Evolutionary conservation across 495 filamentous ascomycete species (phyloP), one percentile per base, ranked within the genome.

Genomic region (Annulohypoxylon maeteangense): DNA sequence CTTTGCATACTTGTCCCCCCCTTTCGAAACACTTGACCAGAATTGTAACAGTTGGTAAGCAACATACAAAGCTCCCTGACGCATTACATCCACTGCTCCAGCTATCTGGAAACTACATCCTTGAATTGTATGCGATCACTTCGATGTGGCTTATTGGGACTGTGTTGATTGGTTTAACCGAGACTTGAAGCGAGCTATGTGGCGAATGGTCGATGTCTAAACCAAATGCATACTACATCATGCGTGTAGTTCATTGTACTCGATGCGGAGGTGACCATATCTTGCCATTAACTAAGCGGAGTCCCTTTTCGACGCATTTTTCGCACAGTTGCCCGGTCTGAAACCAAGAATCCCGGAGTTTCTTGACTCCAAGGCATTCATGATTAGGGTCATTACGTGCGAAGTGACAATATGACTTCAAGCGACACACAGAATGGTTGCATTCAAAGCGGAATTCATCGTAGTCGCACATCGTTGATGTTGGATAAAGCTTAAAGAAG

Each of bases 371-470:
- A 66, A 83, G 85, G 72, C 90, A 92, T 59, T 85, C 77, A 72
- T 92, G 89, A 50, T 84, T 78, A 1, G 87, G 86, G 72, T 91
- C 86, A 76, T 89, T 90, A 27, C 90, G 86, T 7, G 90, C 89
- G 61, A 85, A 86, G 75, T 93, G 90, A 79, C 91, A 93, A 76
- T 90, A 84, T 23, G 86, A 86, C 73, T 88, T 87, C 25, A 90
- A 77, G 8, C 86, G 85, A 18, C 80, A 76, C 7, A 74, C 74
- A 12, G 80, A 81, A 75, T 91, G 89, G 4, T 80, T 79, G 78
- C 90, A 92, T 60, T 80, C 76, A 68, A 87, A 92, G 63, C 82
- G 64, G 65, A 91, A 88, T 62, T 86, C 84, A 69, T 92, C 90
- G 68, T 81, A 91, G 71, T 90, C 85, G 73, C 90, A 91, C 89